A percentile compares a stretch with the other conserved stretches of the same genome.
These are phyloP conservation scores for Starmerella tilneyi DNA, from an alignment of 805 yeast species.

Conservation along the genomic window DNA sequence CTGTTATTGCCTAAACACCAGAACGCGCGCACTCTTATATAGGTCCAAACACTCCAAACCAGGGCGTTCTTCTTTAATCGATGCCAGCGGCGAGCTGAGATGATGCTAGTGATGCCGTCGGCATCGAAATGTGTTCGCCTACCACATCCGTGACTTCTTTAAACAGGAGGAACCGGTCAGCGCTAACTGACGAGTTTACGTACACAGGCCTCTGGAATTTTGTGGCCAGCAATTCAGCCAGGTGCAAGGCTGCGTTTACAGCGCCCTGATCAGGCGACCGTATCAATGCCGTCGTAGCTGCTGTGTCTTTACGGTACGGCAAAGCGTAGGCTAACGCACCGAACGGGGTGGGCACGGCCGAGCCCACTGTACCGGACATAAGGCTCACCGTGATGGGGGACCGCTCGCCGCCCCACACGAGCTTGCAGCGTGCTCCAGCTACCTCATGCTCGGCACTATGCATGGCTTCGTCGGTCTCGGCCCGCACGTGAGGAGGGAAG, in stretches of 20 bases:
- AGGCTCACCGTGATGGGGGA: conserved; percentile 21
- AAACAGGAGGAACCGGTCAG: conserved; percentile 5
- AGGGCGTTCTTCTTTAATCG: too few species aligned
- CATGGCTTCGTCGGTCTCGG: conserved; percentile 6
- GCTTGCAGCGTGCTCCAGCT: conserved; percentile 16
- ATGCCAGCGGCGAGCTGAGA: too few species aligned
- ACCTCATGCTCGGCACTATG: conserved; percentile 9
- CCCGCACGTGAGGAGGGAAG: too few species aligned
- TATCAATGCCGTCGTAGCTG: conserved; percentile 16
- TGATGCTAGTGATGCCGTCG: not conserved
- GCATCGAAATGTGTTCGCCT: not conserved
- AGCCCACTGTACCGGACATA: conserved; percentile 1
- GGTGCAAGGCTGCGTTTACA: conserved; percentile 16
- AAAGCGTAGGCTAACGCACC: conserved; percentile 25
- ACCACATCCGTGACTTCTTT: not conserved
- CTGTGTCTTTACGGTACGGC: conserved; percentile 9
- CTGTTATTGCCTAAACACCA: too few species aligned
- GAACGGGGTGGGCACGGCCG: conserved; percentile 7
- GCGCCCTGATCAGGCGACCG: conserved; percentile 13
- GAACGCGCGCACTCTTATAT: too few species aligned
- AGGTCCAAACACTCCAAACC: too few species aligned
- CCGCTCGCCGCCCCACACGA: conserved; percentile 11
- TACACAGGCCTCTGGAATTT: conserved; percentile 21
- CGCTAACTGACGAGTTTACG: conserved; percentile 20
- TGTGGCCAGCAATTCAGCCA: conserved; percentile 21